Evolutionary conservation across 805 yeast species (phyloP).

Genomic region (Tetrapisispora iriomotensis): DNA sequence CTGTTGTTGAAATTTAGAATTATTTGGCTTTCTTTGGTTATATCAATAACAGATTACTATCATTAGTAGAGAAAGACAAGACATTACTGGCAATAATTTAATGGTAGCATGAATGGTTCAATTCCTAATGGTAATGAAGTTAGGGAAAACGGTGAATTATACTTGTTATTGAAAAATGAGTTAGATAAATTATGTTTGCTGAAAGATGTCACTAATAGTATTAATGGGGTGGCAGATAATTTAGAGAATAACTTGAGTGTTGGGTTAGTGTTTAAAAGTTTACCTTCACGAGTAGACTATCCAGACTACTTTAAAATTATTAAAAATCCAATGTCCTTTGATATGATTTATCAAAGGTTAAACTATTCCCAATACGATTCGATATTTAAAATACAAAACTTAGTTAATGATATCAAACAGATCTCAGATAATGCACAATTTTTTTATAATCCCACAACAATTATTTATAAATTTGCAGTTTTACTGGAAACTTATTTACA

Average conservation of each 20-base stretch:
- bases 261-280: constrained; percentile 23
- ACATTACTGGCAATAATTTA: no score
- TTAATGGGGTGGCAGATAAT: constrained; percentile 5
- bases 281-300: constrained; percentile 60
- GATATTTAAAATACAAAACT: constrained; percentile 45
- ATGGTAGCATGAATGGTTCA: background rate
- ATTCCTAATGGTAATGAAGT: background rate
- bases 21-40: no score
- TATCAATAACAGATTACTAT: no score
- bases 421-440: constrained; percentile 84
- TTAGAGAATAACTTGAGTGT: constrained; percentile 19
- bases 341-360: constrained; percentile 54
- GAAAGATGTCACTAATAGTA: constrained; percentile 6
- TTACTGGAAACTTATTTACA: constrained; percentile 34
- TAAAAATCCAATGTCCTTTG: constrained; percentile 68
- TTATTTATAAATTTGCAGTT: constrained; percentile 58
- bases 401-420: constrained; percentile 69
- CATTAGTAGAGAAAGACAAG: background rate
- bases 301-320: constrained; percentile 76
- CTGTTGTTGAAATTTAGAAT: no score
- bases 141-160: background rate
- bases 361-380: constrained; percentile 33
- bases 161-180: constrained; percentile 4
- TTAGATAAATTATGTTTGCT: constrained; percentile 15
- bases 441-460: constrained; percentile 63